These are phyloP conservation scores for Phytophthora colocasiae DNA, from an alignment of 352 stramenopile genomes.

Conservation along the genomic window DNA sequence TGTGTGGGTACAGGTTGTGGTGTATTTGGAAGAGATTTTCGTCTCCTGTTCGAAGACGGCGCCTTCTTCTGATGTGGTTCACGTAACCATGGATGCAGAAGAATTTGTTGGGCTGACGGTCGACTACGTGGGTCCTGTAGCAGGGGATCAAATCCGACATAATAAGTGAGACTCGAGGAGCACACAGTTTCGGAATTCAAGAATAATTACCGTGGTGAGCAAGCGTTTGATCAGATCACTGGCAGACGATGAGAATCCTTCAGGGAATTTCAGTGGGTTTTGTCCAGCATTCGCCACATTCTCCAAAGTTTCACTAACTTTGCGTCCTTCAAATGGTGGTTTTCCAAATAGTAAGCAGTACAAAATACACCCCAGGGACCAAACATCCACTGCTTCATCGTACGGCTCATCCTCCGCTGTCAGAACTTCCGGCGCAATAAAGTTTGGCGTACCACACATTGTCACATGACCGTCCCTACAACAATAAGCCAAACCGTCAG, in stretches of 20 bases:
- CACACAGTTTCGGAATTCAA: not conserved
- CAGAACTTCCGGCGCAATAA: slow-evolving; percentile 84
- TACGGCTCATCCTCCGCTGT: slow-evolving; percentile 49
- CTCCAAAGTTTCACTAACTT: slow-evolving; percentile 76
- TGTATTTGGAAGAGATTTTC: slow-evolving; percentile 13
- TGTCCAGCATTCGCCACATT: slow-evolving; percentile 68
- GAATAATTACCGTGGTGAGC: slow-evolving; percentile 45
- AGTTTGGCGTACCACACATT: slow-evolving; percentile 86
- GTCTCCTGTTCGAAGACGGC: slow-evolving; percentile 12
- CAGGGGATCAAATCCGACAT: slow-evolving; percentile 1
- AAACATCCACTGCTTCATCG: slow-evolving; percentile 74
- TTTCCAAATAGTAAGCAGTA: slow-evolving; percentile 72
- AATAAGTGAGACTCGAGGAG: slow-evolving; percentile 1
- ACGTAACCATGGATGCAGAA: slow-evolving; percentile 68
- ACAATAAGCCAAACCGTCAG: not conserved
- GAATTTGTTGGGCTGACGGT: slow-evolving; percentile 58
- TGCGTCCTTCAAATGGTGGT: slow-evolving; percentile 75
- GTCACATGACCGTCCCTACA: slow-evolving; percentile 63
- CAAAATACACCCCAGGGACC: slow-evolving; percentile 85
- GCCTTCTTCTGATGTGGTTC: slow-evolving; percentile 25
- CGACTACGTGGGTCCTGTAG: slow-evolving; percentile 48
- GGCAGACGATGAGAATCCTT: slow-evolving; percentile 61
- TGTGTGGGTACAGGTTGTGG: slow-evolving; percentile 27
- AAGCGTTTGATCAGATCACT: slow-evolving; percentile 72
- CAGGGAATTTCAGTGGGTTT: slow-evolving; percentile 53